Base-by-base conservation (phyloP, 805 yeast genomes). In the Yamadazyma ubonensis region DNA sequence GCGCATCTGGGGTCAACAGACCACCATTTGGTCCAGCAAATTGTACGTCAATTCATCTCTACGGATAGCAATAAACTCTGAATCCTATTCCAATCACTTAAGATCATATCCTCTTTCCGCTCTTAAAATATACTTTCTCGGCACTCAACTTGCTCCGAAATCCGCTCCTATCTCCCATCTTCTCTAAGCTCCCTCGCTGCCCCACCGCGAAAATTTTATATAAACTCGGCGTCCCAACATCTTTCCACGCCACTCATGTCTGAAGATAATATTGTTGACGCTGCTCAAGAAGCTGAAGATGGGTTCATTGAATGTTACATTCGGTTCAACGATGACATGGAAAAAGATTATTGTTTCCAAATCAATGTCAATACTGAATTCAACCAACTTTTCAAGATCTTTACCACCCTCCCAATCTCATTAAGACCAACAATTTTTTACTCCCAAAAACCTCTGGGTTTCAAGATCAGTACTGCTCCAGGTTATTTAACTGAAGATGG, bases 401-500 rank as follows among this genome's bases (percentile, higher is more conserved):
- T 90, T 55, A 64, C 71, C 28, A 59, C 73, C 1, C 67, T 89
- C 45, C 91, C 93, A 19, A 73, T 90, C 52, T 75, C 84, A 19
- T 71, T 91, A 48, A 77, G 91, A 52, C 98, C 98, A 12, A 75
- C 83, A 17, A 65, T 86, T 38, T 90, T 89, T 61, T 84, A 83
- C 60, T 65, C 79, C 39, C 62, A 73, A 20, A 53, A 58, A 17
- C 97, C 98, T 1, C 50, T 61, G 16, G 86, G 82, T 0, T 88
- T 84, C 59, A 63, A 66, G 26, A 72, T 83, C 17, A 77, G 81
- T 30, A 68, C 67, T 32, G 71, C 74, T 48, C 97, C 88, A 4
- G 98, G 99, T 4, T 79, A 73, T 50, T 67, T 93, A 57, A 87
- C 98, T 11, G 80, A 80, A 37, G 83, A 82, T 52, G 98, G 97